Evolutionary conservation across 148 eudicot genomes (phyloP).

Genomic region (Rhododendron mucronatum): DNA sequence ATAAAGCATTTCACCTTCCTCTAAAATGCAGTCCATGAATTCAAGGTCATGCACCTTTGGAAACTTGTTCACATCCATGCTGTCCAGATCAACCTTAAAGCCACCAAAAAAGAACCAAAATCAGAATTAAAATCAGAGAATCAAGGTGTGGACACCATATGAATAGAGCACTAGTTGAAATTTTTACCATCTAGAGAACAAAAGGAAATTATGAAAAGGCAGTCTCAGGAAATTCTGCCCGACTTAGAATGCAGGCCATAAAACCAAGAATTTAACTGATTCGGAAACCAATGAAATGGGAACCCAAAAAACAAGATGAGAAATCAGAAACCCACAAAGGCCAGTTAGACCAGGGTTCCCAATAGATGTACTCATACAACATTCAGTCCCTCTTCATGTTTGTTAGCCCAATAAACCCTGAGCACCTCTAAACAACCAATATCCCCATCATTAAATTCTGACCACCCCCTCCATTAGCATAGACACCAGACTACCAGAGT

Average conservation of each 20-base stretch:
- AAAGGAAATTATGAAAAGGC: background rate
- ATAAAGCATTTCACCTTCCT: conserved; percentile 98
- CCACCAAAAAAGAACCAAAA: background rate
- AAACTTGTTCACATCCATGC: conserved; percentile 60
- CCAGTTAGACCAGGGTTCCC: background rate
- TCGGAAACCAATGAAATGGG: background rate
- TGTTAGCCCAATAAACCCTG: background rate
- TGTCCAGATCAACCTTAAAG: conserved; percentile 82
- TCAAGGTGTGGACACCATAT: background rate
- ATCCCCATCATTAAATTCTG: background rate
- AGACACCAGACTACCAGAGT: background rate
- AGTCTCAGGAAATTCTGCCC: background rate
- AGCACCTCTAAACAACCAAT: background rate
- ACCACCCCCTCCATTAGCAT: background rate
- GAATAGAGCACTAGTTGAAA: background rate
- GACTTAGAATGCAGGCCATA: background rate
- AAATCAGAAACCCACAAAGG: background rate
- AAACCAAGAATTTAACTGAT: background rate
- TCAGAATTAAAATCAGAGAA: background rate
- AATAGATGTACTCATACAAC: background rate
- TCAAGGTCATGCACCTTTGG: conserved; percentile 69
- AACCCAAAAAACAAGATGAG: background rate
- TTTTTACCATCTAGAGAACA: background rate
- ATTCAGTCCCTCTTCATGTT: background rate
- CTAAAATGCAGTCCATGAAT: conserved; percentile 82